A percentile compares a stretch with the other conserved stretches of the same genome.
Conservation (phyloP, 306 rosid species). For the Cajanus cajan region DNA sequence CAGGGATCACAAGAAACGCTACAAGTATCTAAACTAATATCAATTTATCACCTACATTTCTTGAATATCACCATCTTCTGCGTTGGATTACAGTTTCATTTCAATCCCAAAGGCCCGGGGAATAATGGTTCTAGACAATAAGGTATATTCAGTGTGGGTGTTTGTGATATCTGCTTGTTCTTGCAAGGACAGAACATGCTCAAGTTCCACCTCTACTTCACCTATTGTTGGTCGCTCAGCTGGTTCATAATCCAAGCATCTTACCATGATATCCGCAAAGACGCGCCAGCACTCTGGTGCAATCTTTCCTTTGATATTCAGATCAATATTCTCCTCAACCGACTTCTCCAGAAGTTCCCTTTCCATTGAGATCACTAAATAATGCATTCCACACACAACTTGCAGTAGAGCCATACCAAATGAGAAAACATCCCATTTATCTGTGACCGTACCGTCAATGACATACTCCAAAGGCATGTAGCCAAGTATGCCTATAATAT, state of each 20-base stretch:
- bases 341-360: neutral
- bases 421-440: slow-evolving; percentile 1
- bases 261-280: neutral
- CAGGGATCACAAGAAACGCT: neutral
- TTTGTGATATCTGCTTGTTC: slow-evolving; percentile 19
- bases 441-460: neutral
- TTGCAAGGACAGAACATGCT: slow-evolving; percentile 29
- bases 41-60: neutral
- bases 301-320: slow-evolving; percentile 25
- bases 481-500: neutral
- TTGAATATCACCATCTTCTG: neutral
- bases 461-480: neutral
- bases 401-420: neutral
- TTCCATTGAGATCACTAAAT: neutral
- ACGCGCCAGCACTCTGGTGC: slow-evolving; percentile 24
- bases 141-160: neutral
- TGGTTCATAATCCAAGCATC: neutral
- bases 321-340: neutral
- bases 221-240: slow-evolving; percentile 34
- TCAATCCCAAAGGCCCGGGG: neutral
- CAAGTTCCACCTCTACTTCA: slow-evolving; percentile 42
- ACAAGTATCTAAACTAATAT: neutral
- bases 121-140: neutral
- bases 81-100: neutral
- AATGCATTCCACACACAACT: neutral